Evolutionary conservation across 2,329 filamentous ascomycete genomes (phyloP).

Genomic region (Phoma sp.): DNA sequence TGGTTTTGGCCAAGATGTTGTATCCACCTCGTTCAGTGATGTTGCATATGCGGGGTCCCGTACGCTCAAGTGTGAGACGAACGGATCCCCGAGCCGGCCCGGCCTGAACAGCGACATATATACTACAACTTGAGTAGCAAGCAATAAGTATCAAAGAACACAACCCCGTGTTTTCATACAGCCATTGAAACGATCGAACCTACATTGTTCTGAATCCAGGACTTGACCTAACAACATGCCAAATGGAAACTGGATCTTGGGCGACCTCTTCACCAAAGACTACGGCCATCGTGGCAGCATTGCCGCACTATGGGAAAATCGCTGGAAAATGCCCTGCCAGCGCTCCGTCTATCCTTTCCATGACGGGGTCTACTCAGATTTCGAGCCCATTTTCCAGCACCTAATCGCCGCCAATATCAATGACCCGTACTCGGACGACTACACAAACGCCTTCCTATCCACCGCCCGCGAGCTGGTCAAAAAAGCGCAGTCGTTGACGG

Average conservation of each 20-base stretch:
- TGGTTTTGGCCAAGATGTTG: constrained; percentile 4
- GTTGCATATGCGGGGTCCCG: constrained; percentile 30
- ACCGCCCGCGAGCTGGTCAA: constrained; percentile 64
- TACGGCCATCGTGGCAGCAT: constrained; percentile 47
- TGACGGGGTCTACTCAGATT: constrained; percentile 72
- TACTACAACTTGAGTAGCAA: neutral
- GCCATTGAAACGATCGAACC: neutral
- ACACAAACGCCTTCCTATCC: constrained; percentile 69
- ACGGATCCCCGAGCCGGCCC: constrained; percentile 28
- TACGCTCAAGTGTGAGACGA: constrained; percentile 15
- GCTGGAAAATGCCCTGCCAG: constrained; percentile 46
- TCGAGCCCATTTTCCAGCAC: constrained; percentile 63
- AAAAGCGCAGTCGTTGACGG: constrained; percentile 57
- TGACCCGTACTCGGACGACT: constrained; percentile 69
- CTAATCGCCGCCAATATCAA: constrained; percentile 63
- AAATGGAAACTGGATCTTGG: constrained; percentile 44
- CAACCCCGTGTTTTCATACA: too few relatives aligned
- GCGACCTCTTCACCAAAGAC: constrained; percentile 47
- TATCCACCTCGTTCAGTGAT: neutral
- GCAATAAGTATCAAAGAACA: neutral
- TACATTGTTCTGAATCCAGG: neutral
- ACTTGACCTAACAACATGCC: constrained; percentile 24
- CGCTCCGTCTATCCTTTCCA: constrained; percentile 74
- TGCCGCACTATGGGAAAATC: constrained; percentile 41
- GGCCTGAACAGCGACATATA: constrained; percentile 19